Evolutionary conservation across 139 green algal genomes (phyloP).

Genomic region (Eudorina sp.): DNA sequence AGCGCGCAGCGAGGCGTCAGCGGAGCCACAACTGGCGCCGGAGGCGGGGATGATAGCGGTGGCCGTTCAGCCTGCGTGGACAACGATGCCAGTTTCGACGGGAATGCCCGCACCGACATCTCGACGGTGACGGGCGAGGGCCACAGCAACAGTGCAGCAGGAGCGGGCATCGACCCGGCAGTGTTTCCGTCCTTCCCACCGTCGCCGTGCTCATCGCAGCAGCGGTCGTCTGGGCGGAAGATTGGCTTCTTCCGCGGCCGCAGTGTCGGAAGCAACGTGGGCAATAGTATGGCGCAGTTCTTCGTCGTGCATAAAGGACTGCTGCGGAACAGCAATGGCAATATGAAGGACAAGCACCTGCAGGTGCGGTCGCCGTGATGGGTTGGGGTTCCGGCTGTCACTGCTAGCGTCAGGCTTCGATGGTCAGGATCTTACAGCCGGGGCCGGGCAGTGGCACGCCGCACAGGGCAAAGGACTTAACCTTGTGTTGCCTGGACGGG

Average conservation of each 20-base stretch:
- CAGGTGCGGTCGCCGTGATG: too few relatives aligned
- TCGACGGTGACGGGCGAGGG: not conserved
- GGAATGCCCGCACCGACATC: not conserved
- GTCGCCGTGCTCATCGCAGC: too few relatives aligned
- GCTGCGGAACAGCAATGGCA: not conserved
- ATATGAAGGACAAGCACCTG: conserved; percentile 14
- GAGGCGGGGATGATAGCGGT: too few relatives aligned
- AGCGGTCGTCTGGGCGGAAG: not conserved
- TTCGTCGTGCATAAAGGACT: not conserved
- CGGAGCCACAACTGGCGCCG: not conserved
- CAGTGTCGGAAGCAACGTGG: not conserved
- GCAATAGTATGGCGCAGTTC: not conserved
- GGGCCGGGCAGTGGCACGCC: too few relatives aligned
- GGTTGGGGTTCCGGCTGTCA: too few relatives aligned
- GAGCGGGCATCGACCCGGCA: not conserved
- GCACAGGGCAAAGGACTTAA: too few relatives aligned
- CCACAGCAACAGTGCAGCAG: not conserved
- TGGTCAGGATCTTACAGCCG: too few relatives aligned
- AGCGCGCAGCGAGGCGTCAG: not conserved
- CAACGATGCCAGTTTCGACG: not conserved
- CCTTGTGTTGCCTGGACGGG: too few relatives aligned
- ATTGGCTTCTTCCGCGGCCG: not conserved
- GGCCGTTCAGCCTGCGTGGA: too few relatives aligned
- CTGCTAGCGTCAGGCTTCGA: too few relatives aligned
- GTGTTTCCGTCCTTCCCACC: not conserved